Evolutionary conservation across 305 asterid species (phyloP).

Genomic region (Fraxinus baroniana): DNA sequence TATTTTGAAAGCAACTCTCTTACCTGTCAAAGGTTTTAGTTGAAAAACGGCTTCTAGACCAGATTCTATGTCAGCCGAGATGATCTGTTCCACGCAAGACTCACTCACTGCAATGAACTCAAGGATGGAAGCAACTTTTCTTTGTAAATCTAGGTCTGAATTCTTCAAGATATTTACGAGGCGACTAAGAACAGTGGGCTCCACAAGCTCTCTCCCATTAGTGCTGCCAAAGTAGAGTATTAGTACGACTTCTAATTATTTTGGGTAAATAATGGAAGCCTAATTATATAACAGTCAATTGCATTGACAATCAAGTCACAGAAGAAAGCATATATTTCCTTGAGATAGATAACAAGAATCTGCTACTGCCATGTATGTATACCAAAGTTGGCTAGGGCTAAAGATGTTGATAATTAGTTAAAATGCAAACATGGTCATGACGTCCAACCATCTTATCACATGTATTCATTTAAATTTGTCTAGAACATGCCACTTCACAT

Average conservation of each 20-base stretch:
- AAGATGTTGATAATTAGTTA: not conserved
- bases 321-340: not conserved
- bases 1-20: conserved; percentile 8
- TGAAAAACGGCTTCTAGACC: conserved; percentile 60
- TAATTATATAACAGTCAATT: not conserved
- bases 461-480: not conserved
- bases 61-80: conserved; percentile 51
- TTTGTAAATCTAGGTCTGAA: conserved; percentile 57
- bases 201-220: conserved; percentile 42
- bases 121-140: conserved; percentile 73
- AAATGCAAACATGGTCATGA: not conserved
- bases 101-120: conserved; percentile 54
- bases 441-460: not conserved
- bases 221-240: conserved; percentile 43
- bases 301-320: not conserved
- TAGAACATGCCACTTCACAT: not conserved
- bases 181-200: conserved; percentile 51
- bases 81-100: conserved; percentile 42
- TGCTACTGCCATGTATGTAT: not conserved
- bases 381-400: not conserved
- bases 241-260: conserved; percentile 14
- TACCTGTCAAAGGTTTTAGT: conserved; percentile 59
- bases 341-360: not conserved
- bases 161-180: conserved; percentile 70
- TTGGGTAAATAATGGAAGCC: not conserved